Conservation (phyloP, 257 asterid species). For the Solanum bulbocastanum region DNA sequence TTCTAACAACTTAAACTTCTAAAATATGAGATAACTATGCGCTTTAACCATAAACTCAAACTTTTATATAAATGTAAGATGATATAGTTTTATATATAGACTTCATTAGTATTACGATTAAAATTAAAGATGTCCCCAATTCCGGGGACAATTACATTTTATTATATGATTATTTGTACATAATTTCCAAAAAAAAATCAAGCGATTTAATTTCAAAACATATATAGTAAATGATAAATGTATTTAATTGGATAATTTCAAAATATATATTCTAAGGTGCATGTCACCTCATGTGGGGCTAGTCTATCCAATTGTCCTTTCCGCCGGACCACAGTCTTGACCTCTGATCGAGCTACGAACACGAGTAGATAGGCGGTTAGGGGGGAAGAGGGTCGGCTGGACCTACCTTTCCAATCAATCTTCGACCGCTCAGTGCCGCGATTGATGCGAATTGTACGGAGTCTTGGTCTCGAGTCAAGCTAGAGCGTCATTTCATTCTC, state of each 20-base stretch:
- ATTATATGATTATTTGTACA: not conserved
- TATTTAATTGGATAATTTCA: too few species aligned
- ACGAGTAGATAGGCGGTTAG: too few species aligned
- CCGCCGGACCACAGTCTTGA: too few species aligned
- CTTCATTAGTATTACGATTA: not conserved
- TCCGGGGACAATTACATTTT: not conserved
- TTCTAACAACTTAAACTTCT: not conserved
- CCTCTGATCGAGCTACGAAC: too few species aligned
- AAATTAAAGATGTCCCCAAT: too few species aligned
- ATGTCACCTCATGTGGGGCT: not conserved
- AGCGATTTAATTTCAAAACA: not conserved
- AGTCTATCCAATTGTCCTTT: not conserved
- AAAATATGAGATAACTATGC: not conserved
- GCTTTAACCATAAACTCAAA: not conserved
- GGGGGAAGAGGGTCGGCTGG: too few species aligned
- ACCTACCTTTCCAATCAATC: too few species aligned
- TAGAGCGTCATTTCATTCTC: too few species aligned
- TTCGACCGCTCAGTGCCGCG: too few species aligned
- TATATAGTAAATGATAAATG: too few species aligned
- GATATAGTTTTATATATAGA: not conserved
- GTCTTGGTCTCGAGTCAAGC: too few species aligned
- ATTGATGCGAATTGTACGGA: too few species aligned
- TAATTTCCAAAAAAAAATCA: not conserved
- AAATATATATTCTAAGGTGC: not conserved
- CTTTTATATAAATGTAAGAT: not conserved